Percentiles rank a stretch among this genome's conserved stretches.
These are phyloP conservation scores for Phytophthora foliorum DNA, from an alignment of 352 stramenopile species.

Conservation along the genomic window DNA sequence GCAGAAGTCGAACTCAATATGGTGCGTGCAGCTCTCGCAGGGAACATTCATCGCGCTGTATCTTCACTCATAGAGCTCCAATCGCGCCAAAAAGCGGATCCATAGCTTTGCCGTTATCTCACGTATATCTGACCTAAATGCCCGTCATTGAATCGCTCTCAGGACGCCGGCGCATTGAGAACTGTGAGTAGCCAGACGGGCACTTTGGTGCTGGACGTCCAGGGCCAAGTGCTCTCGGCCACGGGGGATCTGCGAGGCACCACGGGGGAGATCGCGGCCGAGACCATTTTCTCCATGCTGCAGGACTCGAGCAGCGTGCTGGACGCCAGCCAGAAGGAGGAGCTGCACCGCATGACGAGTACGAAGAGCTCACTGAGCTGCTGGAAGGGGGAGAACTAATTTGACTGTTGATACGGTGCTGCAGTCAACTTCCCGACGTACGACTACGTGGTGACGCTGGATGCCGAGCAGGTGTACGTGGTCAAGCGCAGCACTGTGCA, in stretches of 20 bases:
- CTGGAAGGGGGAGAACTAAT: slow-evolving; percentile 1
- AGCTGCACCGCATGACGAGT: slow-evolving; percentile 75
- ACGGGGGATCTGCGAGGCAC: slow-evolving; percentile 68
- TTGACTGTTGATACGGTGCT: not conserved
- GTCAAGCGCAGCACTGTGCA: slow-evolving; percentile 66
- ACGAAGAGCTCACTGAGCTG: slow-evolving; percentile 14
- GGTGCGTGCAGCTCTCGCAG: slow-evolving; percentile 13
- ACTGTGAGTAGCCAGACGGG: slow-evolving; percentile 64
- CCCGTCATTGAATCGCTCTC: slow-evolving; percentile 10
- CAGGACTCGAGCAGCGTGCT: slow-evolving; percentile 71
- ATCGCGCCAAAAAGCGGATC: not conserved
- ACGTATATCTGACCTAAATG: slow-evolving; percentile 11
- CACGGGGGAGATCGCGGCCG: slow-evolving; percentile 58
- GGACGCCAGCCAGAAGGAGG: slow-evolving; percentile 64
- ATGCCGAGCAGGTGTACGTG: slow-evolving; percentile 74
- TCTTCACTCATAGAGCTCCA: slow-evolving; percentile 6
- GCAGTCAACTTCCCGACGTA: slow-evolving; percentile 75
- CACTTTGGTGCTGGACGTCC: slow-evolving; percentile 69
- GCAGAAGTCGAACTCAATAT: slow-evolving; percentile 11
- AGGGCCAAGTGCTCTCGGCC: slow-evolving; percentile 68
- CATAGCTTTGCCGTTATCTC: not conserved
- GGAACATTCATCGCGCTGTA: not conserved
- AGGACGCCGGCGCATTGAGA: slow-evolving; percentile 66
- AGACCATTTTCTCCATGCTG: slow-evolving; percentile 77
- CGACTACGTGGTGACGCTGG: slow-evolving; percentile 76